Evolutionary conservation across 495 filamentous ascomycete species (phyloP).

Genomic region (Podospora pseudocomata): DNA sequence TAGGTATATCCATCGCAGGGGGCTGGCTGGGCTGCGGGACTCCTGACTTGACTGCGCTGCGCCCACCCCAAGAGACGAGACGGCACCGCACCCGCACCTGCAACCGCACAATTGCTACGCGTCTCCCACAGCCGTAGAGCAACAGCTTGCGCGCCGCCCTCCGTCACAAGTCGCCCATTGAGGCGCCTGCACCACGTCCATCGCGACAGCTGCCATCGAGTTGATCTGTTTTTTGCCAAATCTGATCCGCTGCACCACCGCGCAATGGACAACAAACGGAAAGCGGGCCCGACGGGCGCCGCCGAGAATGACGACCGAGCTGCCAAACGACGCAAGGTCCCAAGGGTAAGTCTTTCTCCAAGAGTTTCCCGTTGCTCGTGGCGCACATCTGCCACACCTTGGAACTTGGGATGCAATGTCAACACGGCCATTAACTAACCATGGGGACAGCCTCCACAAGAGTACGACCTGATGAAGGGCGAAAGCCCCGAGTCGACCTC

Average conservation of each 20-base stretch:
- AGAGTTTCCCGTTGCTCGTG: conserved; percentile 4
- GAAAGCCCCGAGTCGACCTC: conserved; percentile 64
- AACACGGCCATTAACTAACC: conserved; percentile 26
- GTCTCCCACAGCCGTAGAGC: conserved; percentile 7
- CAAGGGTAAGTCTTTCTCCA: conserved; percentile 29
- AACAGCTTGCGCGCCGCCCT: conserved; percentile 22
- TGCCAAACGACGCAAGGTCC: conserved; percentile 56
- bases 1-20: neutral
- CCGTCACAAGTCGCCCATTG: conserved; percentile 23
- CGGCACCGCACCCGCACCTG: conserved; percentile 19
- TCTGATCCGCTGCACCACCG: conserved; percentile 10
- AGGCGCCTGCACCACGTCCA: conserved; percentile 14
- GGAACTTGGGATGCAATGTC: neutral
- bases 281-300: conserved; percentile 45
- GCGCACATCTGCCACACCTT: neutral
- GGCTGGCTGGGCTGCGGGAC: neutral
- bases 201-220: neutral
- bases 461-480: conserved; percentile 42
- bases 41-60: conserved; percentile 9
- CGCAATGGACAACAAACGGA: conserved; percentile 67
- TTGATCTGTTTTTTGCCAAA: neutral
- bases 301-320: conserved; percentile 53
- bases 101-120: neutral
- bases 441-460: conserved; percentile 24
- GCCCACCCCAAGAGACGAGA: conserved; percentile 12